A percentile compares a stretch with the other conserved stretches of the same genome.
Evolutionary conservation across 176 grass and related monocot genomes (phyloP).

Genomic region (Puya raimondii): DNA sequence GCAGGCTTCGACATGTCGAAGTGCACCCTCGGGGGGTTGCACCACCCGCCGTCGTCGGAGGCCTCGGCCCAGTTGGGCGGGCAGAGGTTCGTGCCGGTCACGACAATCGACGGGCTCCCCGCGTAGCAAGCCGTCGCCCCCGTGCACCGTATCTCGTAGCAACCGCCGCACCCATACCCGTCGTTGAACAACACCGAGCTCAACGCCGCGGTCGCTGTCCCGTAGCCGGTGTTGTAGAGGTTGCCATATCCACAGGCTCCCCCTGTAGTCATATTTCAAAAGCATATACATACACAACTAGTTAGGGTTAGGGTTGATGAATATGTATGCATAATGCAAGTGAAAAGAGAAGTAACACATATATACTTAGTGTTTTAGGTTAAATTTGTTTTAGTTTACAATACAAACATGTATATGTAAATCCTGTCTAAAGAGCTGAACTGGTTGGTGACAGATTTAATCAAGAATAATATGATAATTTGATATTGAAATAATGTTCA

Average conservation of each 20-base stretch:
- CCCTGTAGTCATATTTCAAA: constrained; percentile 6
- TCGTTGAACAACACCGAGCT: constrained; percentile 27
- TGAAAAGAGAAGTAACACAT: not conserved
- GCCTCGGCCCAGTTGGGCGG: constrained; percentile 44
- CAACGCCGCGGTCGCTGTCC: constrained; percentile 22
- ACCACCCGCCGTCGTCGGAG: constrained; percentile 66
- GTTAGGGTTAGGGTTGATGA: not conserved
- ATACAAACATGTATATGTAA: too few relatives aligned
- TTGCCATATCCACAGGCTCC: constrained; percentile 33
- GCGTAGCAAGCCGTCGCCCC: constrained; percentile 28
- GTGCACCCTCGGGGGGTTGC: constrained; percentile 66
- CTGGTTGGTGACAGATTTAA: too few relatives aligned
- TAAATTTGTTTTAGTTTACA: not conserved
- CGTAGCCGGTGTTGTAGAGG: constrained; percentile 12
- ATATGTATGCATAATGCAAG: not conserved
- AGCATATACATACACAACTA: not conserved
- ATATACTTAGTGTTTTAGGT: too few relatives aligned
- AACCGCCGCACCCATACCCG: constrained; percentile 24
- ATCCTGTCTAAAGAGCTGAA: too few relatives aligned
- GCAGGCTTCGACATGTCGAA: constrained; percentile 62
- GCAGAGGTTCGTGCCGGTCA: constrained; percentile 80
- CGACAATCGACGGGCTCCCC: constrained; percentile 19
- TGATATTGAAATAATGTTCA: too few relatives aligned
- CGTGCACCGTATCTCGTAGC: constrained; percentile 55
- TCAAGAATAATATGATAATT: not conserved